phyloP scores from a whole-genome alignment of 164 flowering plant genomes.

The Paratinospora sagittata region DNA sequence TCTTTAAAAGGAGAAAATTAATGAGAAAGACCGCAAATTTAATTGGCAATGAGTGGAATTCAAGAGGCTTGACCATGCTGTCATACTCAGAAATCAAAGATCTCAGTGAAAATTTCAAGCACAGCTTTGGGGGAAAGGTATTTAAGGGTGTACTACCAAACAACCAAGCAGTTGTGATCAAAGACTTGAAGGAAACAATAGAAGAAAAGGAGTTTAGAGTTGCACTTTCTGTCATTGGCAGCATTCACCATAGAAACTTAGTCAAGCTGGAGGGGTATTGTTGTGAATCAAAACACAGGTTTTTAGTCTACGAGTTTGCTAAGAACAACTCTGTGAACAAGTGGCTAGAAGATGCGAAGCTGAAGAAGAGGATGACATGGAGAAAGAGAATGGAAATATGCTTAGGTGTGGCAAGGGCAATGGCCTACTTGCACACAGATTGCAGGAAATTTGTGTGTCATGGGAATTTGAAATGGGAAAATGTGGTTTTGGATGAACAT shows the following conservation, averaged over 20 bases:
- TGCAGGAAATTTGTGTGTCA: constrained; percentile 64
- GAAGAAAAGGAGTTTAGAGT: constrained; percentile 48
- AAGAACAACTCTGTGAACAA: constrained; percentile 45
- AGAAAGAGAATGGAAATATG: constrained; percentile 49
- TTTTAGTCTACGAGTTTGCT: constrained; percentile 56
- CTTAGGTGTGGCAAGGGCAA: constrained; percentile 47
- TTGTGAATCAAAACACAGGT: constrained; percentile 42
- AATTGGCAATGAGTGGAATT: constrained; percentile 21
- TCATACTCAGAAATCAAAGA: constrained; percentile 51
- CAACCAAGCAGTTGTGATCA: constrained; percentile 38
- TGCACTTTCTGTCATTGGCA: constrained; percentile 39
- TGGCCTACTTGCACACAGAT: constrained; percentile 56
- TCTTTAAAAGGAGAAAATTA: constrained; percentile 31
- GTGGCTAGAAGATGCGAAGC: constrained; percentile 36
- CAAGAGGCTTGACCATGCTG: constrained; percentile 33
- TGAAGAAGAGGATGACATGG: constrained; percentile 46
- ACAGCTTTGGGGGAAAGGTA: constrained; percentile 43
- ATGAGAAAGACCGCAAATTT: constrained; percentile 19
- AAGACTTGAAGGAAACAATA: constrained; percentile 25
- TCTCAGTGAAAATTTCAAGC: constrained; percentile 39
- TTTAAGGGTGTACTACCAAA: constrained; percentile 45
- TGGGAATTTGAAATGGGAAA: constrained; percentile 59
- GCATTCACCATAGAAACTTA: constrained; percentile 60
- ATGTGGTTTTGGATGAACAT: constrained; percentile 51
- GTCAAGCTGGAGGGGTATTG: constrained; percentile 62